phyloP scores from a whole-genome alignment of 1,139 yeast species.

The Blastobotrys persicus region DNA sequence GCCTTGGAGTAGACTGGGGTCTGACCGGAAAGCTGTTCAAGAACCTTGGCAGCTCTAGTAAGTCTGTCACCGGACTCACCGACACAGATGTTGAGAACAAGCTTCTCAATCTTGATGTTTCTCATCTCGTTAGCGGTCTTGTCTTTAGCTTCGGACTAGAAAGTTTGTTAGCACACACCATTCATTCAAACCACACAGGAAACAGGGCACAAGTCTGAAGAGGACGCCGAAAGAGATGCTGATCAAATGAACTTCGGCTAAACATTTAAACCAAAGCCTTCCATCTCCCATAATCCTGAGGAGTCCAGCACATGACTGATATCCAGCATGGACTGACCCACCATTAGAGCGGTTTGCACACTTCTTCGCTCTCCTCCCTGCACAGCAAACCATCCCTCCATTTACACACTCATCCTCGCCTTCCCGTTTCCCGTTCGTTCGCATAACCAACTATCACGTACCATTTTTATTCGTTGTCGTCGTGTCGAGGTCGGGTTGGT shows the following conservation, averaged over 20 bases:
- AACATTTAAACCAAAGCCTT: too few relatives aligned
- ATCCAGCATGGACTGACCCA: too few relatives aligned
- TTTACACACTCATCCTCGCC: background rate
- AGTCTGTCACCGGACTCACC: slow-evolving; percentile 99
- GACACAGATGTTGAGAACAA: slow-evolving; percentile 99
- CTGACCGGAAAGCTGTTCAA: slow-evolving; percentile 99
- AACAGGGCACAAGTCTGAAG: background rate
- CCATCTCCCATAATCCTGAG: too few relatives aligned
- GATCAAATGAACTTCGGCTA: too few relatives aligned
- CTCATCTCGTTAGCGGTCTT: slow-evolving; percentile 78
- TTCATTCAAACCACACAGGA: background rate
- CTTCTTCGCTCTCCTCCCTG: too few relatives aligned
- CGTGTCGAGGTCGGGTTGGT: slow-evolving; percentile 11
- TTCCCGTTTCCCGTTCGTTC: background rate
- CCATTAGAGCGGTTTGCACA: too few relatives aligned
- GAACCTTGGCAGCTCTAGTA: slow-evolving; percentile 99
- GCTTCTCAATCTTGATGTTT: slow-evolving; percentile 98
- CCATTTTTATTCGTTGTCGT: slow-evolving; percentile 10
- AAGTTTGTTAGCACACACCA: background rate
- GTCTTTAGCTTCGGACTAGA: slow-evolving; percentile 27
- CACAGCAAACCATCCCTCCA: too few relatives aligned
- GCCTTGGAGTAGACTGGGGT: slow-evolving; percentile 99
- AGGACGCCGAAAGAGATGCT: too few relatives aligned
- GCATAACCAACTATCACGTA: background rate
- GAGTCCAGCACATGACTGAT: too few relatives aligned